phyloP scores from a whole-genome alignment of 2,329 filamentous ascomycete species.

The Phoma herbarum region DNA sequence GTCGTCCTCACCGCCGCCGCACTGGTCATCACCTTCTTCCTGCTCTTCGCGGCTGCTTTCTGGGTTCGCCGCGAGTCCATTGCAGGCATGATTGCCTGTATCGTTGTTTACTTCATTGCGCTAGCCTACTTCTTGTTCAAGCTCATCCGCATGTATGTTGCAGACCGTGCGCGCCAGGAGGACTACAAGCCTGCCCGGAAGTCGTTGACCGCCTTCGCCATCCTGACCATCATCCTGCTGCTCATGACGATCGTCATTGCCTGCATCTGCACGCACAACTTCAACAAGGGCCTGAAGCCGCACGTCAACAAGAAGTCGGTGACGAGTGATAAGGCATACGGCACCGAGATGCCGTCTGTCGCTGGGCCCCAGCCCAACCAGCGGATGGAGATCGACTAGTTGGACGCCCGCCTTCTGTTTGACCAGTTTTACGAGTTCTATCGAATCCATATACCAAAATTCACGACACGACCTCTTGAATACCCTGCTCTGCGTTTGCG shows the following conservation, averaged over 20 bases:
- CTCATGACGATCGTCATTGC: slow-evolving; percentile 88
- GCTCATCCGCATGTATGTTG: slow-evolving; percentile 90
- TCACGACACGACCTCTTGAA: not conserved
- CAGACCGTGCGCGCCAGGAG: slow-evolving; percentile 54
- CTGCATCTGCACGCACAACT: slow-evolving; percentile 88
- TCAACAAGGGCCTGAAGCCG: slow-evolving; percentile 85
- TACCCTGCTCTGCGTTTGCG: not conserved
- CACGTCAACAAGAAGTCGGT: slow-evolving; percentile 74
- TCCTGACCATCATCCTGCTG: slow-evolving; percentile 89
- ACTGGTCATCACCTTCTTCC: slow-evolving; percentile 88
- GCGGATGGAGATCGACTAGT: slow-evolving; percentile 54
- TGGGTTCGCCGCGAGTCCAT: slow-evolving; percentile 86
- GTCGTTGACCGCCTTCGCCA: slow-evolving; percentile 90
- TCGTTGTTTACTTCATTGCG: slow-evolving; percentile 86
- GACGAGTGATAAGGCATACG: slow-evolving; percentile 59
- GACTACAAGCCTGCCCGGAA: slow-evolving; percentile 82
- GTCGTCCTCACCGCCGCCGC: slow-evolving; percentile 88
- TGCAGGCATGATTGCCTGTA: slow-evolving; percentile 77
- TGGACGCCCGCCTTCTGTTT: slow-evolving; percentile 5
- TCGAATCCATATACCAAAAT: slow-evolving; percentile 7
- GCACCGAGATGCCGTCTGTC: slow-evolving; percentile 59
- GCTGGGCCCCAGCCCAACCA: slow-evolving; percentile 56
- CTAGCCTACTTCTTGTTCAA: slow-evolving; percentile 98
- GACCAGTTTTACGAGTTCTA: slow-evolving; percentile 9
- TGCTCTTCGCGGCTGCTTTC: slow-evolving; percentile 84